Evolutionary conservation across 1,139 yeast species (phyloP), one percentile per base, ranked within the genome.

Genomic region (Pichia sp.): DNA sequence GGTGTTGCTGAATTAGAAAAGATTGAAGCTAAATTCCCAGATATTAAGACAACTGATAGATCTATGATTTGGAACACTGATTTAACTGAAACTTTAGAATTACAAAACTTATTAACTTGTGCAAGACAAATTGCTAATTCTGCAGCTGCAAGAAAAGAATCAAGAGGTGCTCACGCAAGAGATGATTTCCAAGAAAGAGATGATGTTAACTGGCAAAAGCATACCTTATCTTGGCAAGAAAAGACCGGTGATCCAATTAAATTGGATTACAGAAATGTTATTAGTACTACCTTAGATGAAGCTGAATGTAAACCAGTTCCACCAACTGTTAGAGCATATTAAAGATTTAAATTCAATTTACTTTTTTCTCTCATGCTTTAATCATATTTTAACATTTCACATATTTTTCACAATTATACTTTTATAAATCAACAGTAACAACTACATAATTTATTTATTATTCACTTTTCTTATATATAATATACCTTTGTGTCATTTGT

Each of bases 121-220:
- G 98, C 98, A 52, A 82, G 86, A 57, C 98, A 92, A 74, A 90
- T 97, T 45, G 97, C 97, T 39, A 73, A 72, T 56, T 81, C 96
- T 51, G 98, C 98, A 43, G 90, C 94, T 52, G 95, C 89, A 48
- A 87, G 98, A 78, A 83, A 74, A 63, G 98, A 92, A 74, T 89
- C 97, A 40, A 87, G 98, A 77, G 98, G 98, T 74, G 98, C 98
- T 44, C 98, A 92, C 64, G 97, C 98, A 53, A 85, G 97, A 75
- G 98, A 92, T 69, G 98, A 92, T 69, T 90, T 69, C 74, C 97
- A 95, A 62, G 82, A 81, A 52, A 87, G 98, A 80, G 96, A 92
- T 63, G 98, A 92, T 66, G 89, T 65, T 51, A 74, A 87, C 75
- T 92, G 98, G 98, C 87, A 89, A 94, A 92, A 92, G 75, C 98